A percentile compares a stretch with the other conserved stretches of the same genome.
phyloP scores from a whole-genome alignment of 2,329 filamentous ascomycete species.

The Cladosporium cucumerinum region DNA sequence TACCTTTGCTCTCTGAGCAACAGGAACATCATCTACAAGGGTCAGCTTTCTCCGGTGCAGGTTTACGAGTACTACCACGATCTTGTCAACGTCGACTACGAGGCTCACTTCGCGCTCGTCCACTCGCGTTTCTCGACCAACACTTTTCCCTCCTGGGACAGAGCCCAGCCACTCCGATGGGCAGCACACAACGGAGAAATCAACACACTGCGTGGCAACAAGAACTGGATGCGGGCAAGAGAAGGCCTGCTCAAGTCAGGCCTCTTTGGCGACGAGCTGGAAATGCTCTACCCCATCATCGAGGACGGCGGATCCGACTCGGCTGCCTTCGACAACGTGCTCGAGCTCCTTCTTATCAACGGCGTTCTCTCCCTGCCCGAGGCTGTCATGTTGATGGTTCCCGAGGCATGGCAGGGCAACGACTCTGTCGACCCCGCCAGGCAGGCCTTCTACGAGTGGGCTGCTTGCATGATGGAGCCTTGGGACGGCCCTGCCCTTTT shows the following conservation, averaged over 20 bases:
- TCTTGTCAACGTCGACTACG: conserved; percentile 92
- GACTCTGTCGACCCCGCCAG: conserved; percentile 88
- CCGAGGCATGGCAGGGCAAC: conserved; percentile 97
- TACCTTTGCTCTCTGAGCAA: conserved; percentile 95
- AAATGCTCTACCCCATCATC: conserved; percentile 86
- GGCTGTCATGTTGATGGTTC: conserved; percentile 98
- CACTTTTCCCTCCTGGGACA: conserved; percentile 97
- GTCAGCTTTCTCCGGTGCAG: conserved; percentile 87
- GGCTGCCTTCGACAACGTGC: conserved; percentile 93
- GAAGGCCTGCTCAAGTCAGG: conserved; percentile 93
- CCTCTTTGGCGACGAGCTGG: conserved; percentile 87
- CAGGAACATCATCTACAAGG: conserved; percentile 99
- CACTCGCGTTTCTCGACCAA: conserved; percentile 98
- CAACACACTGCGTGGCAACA: conserved; percentile 94
- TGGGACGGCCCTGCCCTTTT: conserved; percentile 97
- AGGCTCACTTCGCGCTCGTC: conserved; percentile 93
- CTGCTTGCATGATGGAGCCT: conserved; percentile 97
- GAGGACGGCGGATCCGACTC: conserved; percentile 97
- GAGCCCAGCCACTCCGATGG: conserved; percentile 93
- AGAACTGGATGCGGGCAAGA: conserved; percentile 98
- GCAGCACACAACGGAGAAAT: conserved; percentile 98
- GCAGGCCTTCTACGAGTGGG: conserved; percentile 97
- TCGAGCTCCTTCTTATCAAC: conserved; percentile 91
- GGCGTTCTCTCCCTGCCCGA: conserved; percentile 92
- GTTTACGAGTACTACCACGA: conserved; percentile 99